phyloP scores from a whole-genome alignment of 257 asterid genomes.

The Scutellaria barbata region DNA sequence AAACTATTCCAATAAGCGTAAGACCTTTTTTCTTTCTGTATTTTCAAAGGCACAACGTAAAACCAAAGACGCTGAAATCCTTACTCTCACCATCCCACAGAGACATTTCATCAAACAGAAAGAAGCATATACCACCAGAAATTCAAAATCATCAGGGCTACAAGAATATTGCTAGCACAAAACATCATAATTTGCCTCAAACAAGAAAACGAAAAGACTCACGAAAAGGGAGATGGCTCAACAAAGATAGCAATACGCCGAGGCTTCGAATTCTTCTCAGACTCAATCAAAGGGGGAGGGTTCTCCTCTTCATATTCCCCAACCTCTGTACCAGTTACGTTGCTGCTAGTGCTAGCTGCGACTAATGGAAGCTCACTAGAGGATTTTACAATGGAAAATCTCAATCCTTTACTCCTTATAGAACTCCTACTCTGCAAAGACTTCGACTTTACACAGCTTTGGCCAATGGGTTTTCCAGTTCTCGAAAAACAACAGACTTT shows the following conservation, averaged over 20 bases:
- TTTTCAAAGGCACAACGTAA: neutral
- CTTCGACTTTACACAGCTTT: slow-evolving; percentile 39
- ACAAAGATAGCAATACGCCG: slow-evolving; percentile 95
- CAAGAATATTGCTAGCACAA: neutral
- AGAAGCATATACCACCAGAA: slow-evolving; percentile 7
- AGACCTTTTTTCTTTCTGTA: neutral
- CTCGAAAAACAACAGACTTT: slow-evolving; percentile 45
- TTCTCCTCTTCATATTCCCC: slow-evolving; percentile 57
- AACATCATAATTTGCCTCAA: slow-evolving; percentile 26
- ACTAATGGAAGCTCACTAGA: slow-evolving; percentile 38
- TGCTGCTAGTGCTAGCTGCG: slow-evolving; percentile 43
- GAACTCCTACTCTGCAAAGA: slow-evolving; percentile 27
- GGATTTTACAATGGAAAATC: slow-evolving; percentile 26
- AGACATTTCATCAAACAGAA: slow-evolving; percentile 34
- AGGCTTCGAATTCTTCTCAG: slow-evolving; percentile 68
- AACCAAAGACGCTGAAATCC: neutral
- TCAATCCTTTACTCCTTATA: slow-evolving; percentile 32
- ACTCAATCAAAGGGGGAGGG: slow-evolving; percentile 62
- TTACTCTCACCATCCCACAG: neutral
- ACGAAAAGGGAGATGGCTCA: slow-evolving; percentile 99
- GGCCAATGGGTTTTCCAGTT: slow-evolving; percentile 47
- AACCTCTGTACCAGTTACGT: slow-evolving; percentile 51
- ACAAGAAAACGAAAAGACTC: slow-evolving; percentile 44
- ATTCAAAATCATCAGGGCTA: slow-evolving; percentile 20
- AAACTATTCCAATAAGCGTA: slow-evolving; percentile 12